phyloP scores from a whole-genome alignment of 768 basidiomycete genomes.

The Cubamyces sp. region DNA sequence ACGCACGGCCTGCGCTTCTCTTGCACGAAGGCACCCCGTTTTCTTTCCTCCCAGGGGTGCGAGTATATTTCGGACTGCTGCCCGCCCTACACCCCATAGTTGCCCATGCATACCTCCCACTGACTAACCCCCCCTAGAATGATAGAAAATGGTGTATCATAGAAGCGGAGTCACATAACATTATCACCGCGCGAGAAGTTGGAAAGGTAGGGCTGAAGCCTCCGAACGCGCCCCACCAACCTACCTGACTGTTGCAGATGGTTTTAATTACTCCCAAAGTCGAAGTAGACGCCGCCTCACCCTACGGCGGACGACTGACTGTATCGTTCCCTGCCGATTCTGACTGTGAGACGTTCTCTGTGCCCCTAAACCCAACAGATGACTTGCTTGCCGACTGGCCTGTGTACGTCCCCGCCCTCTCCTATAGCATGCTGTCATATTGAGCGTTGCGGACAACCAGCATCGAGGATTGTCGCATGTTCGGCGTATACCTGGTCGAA shows the following conservation, averaged over 20 bases:
- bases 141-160: constrained; percentile 76
- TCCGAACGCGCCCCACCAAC: neutral
- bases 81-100: neutral
- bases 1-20: neutral
- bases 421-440: neutral
- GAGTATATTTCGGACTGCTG: neutral
- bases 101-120: neutral
- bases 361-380: constrained; percentile 60
- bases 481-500: constrained; percentile 53
- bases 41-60: neutral
- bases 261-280: constrained; percentile 66
- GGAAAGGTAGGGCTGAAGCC: constrained; percentile 48
- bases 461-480: constrained; percentile 56
- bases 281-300: constrained; percentile 46
- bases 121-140: constrained; percentile 44
- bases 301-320: constrained; percentile 52
- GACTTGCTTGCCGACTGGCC: constrained; percentile 57
- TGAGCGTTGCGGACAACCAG: constrained; percentile 39
- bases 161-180: constrained; percentile 51
- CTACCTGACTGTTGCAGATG: constrained; percentile 49
- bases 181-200: constrained; percentile 71
- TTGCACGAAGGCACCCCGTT: neutral
- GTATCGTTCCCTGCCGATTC: constrained; percentile 65
- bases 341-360: constrained; percentile 56
- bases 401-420: constrained; percentile 45